Evolutionary conservation across 2,329 filamentous ascomycete species (phyloP).

Genomic region (Microcyclosporella mali): DNA sequence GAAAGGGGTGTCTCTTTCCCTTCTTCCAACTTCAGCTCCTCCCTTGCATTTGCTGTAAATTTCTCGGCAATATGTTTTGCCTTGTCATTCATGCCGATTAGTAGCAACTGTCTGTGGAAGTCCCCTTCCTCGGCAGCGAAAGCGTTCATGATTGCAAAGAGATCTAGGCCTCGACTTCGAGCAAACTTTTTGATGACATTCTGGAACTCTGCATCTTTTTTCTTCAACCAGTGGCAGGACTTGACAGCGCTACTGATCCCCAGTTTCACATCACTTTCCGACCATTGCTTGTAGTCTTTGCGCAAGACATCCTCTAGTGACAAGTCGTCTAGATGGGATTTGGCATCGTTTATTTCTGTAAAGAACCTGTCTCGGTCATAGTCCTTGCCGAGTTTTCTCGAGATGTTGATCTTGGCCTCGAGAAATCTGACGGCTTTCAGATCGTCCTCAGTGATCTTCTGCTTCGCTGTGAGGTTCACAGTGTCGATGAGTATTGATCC

Average conservation of each 20-base stretch:
- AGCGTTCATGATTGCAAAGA: slow-evolving; percentile 66
- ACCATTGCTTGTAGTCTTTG: slow-evolving; percentile 84
- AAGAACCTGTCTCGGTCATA: slow-evolving; percentile 56
- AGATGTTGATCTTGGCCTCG: slow-evolving; percentile 47
- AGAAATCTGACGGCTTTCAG: slow-evolving; percentile 52
- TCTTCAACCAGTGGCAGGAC: slow-evolving; percentile 54
- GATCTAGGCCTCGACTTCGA: slow-evolving; percentile 52
- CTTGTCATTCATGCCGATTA: slow-evolving; percentile 50
- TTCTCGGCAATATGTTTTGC: slow-evolving; percentile 47
- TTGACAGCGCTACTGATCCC: slow-evolving; percentile 64
- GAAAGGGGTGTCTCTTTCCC: slow-evolving; percentile 42
- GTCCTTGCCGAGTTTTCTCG: slow-evolving; percentile 27
- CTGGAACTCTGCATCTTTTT: slow-evolving; percentile 50
- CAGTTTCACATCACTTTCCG: slow-evolving; percentile 48
- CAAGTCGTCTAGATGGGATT: slow-evolving; percentile 59
- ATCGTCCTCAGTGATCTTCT: slow-evolving; percentile 62
- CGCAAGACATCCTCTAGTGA: slow-evolving; percentile 61
- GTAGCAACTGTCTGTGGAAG: slow-evolving; percentile 63
- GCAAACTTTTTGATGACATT: slow-evolving; percentile 49
- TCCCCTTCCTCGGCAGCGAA: slow-evolving; percentile 45
- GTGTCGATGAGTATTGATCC: slow-evolving; percentile 71
- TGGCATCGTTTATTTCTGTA: slow-evolving; percentile 55
- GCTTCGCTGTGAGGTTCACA: slow-evolving; percentile 50
- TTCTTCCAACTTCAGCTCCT: slow-evolving; percentile 50
- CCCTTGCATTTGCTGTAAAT: slow-evolving; percentile 47